Evolutionary conservation across 2,329 filamentous ascomycete species (phyloP).

Genomic region (Cucurbitaria berberidis): DNA sequence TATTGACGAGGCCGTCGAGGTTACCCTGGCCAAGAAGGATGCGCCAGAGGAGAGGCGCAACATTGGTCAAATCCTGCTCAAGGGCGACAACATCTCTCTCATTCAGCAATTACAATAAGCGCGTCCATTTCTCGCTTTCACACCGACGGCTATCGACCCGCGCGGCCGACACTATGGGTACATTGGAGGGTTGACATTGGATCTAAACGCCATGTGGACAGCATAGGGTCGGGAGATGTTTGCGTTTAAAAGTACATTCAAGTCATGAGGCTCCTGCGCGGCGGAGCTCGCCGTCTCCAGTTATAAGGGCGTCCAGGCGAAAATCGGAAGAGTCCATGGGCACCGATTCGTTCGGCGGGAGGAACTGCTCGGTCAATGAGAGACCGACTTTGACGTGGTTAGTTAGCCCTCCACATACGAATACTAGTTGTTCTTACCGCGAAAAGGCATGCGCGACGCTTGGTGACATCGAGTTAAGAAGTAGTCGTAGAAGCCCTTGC

Average conservation of each 20-base stretch:
- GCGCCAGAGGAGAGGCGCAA: conserved; percentile 76
- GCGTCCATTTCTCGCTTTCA: neutral
- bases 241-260: neutral
- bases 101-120: conserved; percentile 60
- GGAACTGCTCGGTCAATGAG: conserved; percentile 83
- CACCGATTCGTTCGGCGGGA: conserved; percentile 69
- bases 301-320: conserved; percentile 76
- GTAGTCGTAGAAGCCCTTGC: conserved; percentile 95
- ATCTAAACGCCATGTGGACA: conserved; percentile 3
- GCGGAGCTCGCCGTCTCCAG: conserved; percentile 68
- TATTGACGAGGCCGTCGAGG: conserved; percentile 92
- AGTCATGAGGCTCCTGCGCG: conserved; percentile 26
- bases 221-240: conserved; percentile 2
- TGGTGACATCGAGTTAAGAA: conserved; percentile 79
- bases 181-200: conserved; percentile 3
- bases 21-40: conserved; percentile 83
- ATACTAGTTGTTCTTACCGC: conserved; percentile 58
- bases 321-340: conserved; percentile 80
- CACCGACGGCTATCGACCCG: conserved; percentile 6
- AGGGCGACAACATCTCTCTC: conserved; percentile 86
- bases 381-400: conserved; percentile 68
- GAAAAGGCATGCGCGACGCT: conserved; percentile 60
- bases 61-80: conserved; percentile 83
- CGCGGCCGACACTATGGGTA: conserved; percentile 9
- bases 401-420: conserved; percentile 42